Percentiles rank a stretch among this genome's conserved stretches.
These are phyloP conservation scores for Puccinia polysora DNA, from an alignment of 1,284 basidiomycete species.

Conservation along the genomic window DNA sequence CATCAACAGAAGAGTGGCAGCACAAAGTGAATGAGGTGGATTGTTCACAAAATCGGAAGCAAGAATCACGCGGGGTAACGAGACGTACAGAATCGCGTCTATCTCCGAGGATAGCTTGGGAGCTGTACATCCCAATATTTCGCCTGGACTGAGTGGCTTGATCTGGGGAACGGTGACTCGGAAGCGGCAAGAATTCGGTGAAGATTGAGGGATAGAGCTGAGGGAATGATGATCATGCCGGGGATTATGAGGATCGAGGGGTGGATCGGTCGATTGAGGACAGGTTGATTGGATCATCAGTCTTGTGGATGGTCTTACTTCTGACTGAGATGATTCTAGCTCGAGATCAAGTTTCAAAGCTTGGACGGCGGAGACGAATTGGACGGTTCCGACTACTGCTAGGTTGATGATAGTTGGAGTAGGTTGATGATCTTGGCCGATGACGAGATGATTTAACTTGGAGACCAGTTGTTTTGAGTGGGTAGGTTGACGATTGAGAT, in stretches of 20 bases:
- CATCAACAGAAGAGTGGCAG: slow-evolving; percentile 37
- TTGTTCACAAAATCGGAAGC: slow-evolving; percentile 21
- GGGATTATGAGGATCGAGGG: slow-evolving; percentile 46
- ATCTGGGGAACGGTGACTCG: slow-evolving; percentile 78
- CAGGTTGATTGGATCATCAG: background rate
- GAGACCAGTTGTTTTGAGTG: background rate
- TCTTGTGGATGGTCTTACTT: background rate
- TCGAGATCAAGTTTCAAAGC: slow-evolving; percentile 72
- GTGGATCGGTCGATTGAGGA: background rate
- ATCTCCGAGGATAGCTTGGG: slow-evolving; percentile 68
- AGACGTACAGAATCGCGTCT: slow-evolving; percentile 75
- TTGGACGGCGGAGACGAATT: slow-evolving; percentile 86
- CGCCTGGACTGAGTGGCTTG: slow-evolving; percentile 90
- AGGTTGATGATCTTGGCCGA: background rate
- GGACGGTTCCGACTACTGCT: slow-evolving; percentile 88
- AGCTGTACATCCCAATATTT: slow-evolving; percentile 94
- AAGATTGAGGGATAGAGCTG: slow-evolving; percentile 36
- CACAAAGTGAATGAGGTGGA: slow-evolving; percentile 24
- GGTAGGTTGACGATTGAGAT: background rate
- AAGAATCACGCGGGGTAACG: slow-evolving; percentile 23
- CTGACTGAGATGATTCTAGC: too few species aligned
- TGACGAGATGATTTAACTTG: background rate
- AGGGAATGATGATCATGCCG: slow-evolving; percentile 52
- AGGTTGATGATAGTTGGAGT: too few species aligned
- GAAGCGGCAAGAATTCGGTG: slow-evolving; percentile 56